phyloP scores from a whole-genome alignment of 2,329 filamentous ascomycete species.

The Cytospora leucostoma region DNA sequence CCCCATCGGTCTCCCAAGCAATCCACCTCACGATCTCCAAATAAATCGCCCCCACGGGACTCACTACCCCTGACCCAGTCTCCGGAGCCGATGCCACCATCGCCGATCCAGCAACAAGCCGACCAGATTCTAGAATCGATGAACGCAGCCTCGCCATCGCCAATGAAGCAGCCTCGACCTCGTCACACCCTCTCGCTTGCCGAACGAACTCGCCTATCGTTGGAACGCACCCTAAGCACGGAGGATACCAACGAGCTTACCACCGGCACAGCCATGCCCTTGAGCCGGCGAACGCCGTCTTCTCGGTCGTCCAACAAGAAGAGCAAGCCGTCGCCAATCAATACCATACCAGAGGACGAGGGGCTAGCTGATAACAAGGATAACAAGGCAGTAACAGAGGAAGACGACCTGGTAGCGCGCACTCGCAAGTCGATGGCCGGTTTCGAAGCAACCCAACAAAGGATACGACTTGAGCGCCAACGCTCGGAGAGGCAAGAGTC shows the following conservation, averaged over 20 bases:
- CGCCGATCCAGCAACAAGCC: slow-evolving; percentile 53
- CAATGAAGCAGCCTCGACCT: slow-evolving; percentile 49
- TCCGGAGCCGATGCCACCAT: slow-evolving; percentile 28
- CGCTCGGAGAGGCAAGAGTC: slow-evolving; percentile 50
- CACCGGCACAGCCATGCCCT: background rate
- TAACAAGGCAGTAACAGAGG: slow-evolving; percentile 30
- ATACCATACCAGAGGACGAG: background rate
- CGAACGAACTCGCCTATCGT: slow-evolving; percentile 80
- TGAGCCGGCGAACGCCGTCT: slow-evolving; percentile 6
- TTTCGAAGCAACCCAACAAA: slow-evolving; percentile 61
- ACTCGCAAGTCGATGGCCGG: slow-evolving; percentile 64
- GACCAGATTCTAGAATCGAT: slow-evolving; percentile 60
- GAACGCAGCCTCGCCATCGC: slow-evolving; percentile 58
- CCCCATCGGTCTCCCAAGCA: background rate
- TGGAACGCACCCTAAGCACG: slow-evolving; percentile 61
- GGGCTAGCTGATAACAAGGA: slow-evolving; percentile 38
- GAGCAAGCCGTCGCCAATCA: slow-evolving; percentile 28
- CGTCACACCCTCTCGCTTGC: slow-evolving; percentile 65
- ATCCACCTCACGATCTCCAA: slow-evolving; percentile 16
- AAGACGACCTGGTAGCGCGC: slow-evolving; percentile 57
- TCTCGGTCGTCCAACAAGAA: slow-evolving; percentile 19
- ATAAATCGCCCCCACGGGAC: slow-evolving; percentile 7
- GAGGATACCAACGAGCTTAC: slow-evolving; percentile 30
- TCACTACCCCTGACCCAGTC: slow-evolving; percentile 12
- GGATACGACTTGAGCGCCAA: slow-evolving; percentile 59